Evolutionary conservation across 345 rosid genomes (phyloP).

Genomic region (Populus davidiana): DNA sequence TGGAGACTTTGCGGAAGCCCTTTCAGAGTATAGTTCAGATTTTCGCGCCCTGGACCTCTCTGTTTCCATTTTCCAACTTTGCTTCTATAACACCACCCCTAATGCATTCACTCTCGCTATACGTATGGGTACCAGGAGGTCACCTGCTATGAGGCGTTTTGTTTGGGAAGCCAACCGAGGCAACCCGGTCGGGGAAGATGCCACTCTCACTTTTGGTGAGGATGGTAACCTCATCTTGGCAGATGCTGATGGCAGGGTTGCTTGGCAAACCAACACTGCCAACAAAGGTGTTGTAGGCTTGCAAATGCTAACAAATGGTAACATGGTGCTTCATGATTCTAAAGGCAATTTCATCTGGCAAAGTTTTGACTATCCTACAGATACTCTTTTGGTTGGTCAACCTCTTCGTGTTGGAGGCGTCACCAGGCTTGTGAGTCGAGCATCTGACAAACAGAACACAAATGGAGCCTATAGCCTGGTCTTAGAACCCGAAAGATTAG

Average conservation of each 20-base stretch:
- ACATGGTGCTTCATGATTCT: slow-evolving; percentile 18
- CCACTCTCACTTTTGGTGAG: slow-evolving; percentile 26
- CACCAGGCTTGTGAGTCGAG: slow-evolving; percentile 51
- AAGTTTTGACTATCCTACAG: slow-evolving; percentile 50
- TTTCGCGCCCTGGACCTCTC: slow-evolving; percentile 25
- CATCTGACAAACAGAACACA: slow-evolving; percentile 25
- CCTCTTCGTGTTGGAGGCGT: slow-evolving; percentile 29
- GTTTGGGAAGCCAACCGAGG: slow-evolving; percentile 41
- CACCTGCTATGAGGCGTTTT: slow-evolving; percentile 42
- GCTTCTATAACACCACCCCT: slow-evolving; percentile 61
- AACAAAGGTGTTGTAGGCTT: slow-evolving; percentile 28
- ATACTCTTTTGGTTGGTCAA: slow-evolving; percentile 59
- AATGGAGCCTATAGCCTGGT: slow-evolving; percentile 57
- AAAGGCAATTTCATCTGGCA: slow-evolving; percentile 20
- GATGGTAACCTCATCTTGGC: slow-evolving; percentile 38
- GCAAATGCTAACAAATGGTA: neutral
- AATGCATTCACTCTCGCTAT: slow-evolving; percentile 55
- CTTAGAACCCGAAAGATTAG: slow-evolving; percentile 39
- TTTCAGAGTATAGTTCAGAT: slow-evolving; percentile 37
- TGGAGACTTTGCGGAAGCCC: slow-evolving; percentile 34
- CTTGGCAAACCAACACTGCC: slow-evolving; percentile 36
- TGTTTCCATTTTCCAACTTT: slow-evolving; percentile 46
- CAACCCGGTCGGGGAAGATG: slow-evolving; percentile 26
- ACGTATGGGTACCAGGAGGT: slow-evolving; percentile 38
- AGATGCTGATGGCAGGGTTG: slow-evolving; percentile 25